Percentiles rank a stretch among this genome's conserved stretches.
These are phyloP conservation scores for Pseudogymnoascus sp. DNA, from an alignment of 2,329 filamentous ascomycete genomes.

Conservation along the genomic window DNA sequence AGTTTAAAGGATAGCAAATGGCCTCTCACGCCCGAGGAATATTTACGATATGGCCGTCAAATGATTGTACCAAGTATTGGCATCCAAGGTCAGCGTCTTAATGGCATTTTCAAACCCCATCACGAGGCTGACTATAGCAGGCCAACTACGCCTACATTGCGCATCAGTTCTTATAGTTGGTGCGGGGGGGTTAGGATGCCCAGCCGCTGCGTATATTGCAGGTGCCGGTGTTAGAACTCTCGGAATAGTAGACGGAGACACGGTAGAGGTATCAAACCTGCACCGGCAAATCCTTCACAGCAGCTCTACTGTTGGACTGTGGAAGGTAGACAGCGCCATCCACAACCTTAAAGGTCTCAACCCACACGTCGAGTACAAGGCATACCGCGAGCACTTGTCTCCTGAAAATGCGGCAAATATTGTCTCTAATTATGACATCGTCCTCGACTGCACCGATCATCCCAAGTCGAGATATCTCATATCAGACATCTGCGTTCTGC, in stretches of 20 bases:
- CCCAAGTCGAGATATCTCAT: conserved; percentile 87
- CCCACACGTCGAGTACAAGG: conserved; percentile 56
- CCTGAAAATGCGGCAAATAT: conserved; percentile 60
- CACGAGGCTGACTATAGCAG: conserved; percentile 35
- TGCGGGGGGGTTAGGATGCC: conserved; percentile 83
- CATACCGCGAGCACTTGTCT: conserved; percentile 58
- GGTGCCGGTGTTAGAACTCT: conserved; percentile 80
- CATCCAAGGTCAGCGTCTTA: conserved; percentile 50
- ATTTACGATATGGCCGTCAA: conserved; percentile 81
- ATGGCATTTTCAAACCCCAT: background rate
- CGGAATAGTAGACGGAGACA: conserved; percentile 80
- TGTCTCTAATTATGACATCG: conserved; percentile 66
- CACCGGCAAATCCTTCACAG: conserved; percentile 85
- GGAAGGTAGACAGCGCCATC: conserved; percentile 74
- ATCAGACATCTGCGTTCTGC: conserved; percentile 78
- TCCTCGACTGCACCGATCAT: conserved; percentile 93
- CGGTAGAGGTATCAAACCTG: conserved; percentile 81
- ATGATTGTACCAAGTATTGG: conserved; percentile 82
- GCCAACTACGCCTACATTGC: conserved; percentile 65
- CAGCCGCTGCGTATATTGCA: conserved; percentile 85
- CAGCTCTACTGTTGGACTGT: conserved; percentile 60
- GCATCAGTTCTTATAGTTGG: conserved; percentile 75
- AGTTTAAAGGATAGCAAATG: conserved; percentile 41
- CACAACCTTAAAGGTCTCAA: conserved; percentile 62
- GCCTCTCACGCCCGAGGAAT: conserved; percentile 67